Conservation (phyloP, 2,329 filamentous ascomycete genomes). For the Epichloe bromicola region DNA sequence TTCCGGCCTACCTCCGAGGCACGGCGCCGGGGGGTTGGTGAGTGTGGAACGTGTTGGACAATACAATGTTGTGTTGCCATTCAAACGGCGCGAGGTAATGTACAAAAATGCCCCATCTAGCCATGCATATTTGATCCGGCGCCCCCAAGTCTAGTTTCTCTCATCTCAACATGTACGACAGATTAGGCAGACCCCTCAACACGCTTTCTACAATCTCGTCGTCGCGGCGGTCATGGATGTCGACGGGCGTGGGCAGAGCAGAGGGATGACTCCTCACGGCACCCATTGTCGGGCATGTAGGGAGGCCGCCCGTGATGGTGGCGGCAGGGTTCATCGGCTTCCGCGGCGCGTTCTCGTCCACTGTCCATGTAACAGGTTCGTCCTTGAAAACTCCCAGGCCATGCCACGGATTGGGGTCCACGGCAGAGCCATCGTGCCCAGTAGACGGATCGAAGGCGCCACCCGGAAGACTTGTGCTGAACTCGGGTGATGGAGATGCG, state of each 20-base stretch:
- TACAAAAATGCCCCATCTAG: no score
- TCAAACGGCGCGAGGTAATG: no score
- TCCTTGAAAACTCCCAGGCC: not conserved
- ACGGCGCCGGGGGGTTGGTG: conserved; percentile 11
- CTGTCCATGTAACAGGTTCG: not conserved
- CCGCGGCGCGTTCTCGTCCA: not conserved
- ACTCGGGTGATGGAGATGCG: not conserved
- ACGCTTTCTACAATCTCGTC: conserved; percentile 22
- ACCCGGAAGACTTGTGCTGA: no score
- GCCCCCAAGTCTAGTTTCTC: no score
- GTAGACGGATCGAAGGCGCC: not conserved
- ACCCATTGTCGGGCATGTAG: not conserved
- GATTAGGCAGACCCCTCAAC: conserved; percentile 26
- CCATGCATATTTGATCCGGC: no score
- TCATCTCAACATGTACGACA: conserved; percentile 33
- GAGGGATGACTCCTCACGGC: not conserved
- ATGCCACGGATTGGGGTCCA: not conserved
- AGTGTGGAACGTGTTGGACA: no score
- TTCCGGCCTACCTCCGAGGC: conserved; percentile 15
- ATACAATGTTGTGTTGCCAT: no score
- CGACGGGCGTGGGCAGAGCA: not conserved
- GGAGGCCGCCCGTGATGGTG: not conserved
- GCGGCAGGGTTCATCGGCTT: no score
- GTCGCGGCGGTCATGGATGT: conserved; percentile 9
- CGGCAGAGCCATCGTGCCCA: not conserved